Evolutionary conservation across 2,329 filamentous ascomycete species (phyloP).

Genomic region (Leptographium radiaticola): DNA sequence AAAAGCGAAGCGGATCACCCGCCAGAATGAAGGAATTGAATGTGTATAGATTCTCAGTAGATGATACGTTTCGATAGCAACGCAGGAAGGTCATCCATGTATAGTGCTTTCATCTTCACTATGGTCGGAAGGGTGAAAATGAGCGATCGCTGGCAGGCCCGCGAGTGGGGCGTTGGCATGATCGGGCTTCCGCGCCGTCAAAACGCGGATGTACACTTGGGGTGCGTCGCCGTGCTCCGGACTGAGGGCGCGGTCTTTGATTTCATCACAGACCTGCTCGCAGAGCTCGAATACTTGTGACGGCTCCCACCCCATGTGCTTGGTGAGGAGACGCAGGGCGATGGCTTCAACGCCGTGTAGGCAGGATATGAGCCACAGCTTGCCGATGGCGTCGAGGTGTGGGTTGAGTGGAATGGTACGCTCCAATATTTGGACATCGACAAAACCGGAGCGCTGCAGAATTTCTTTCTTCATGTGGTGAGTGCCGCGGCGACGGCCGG

Average conservation of each 20-base stretch:
- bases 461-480: slow-evolving; percentile 13
- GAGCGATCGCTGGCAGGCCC: too few species aligned
- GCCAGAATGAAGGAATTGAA: background rate
- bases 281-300: slow-evolving; percentile 33
- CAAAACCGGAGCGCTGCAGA: slow-evolving; percentile 29
- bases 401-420: slow-evolving; percentile 33
- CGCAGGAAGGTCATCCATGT: background rate
- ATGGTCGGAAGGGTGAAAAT: background rate
- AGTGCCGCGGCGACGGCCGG: slow-evolving; percentile 10
- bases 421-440: slow-evolving; percentile 26
- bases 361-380: slow-evolving; percentile 30
- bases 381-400: slow-evolving; percentile 27
- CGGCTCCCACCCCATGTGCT: slow-evolving; percentile 37
- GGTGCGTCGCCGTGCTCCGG: slow-evolving; percentile 28
- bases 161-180: slow-evolving; percentile 4
- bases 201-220: slow-evolving; percentile 32
- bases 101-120: slow-evolving; percentile 10
- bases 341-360: slow-evolving; percentile 28
- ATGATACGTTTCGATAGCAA: too few species aligned
- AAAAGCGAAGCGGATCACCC: background rate
- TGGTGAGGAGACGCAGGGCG: slow-evolving; percentile 36
- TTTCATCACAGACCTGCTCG: slow-evolving; percentile 31
- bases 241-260: slow-evolving; percentile 34
- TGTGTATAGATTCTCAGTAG: too few species aligned
- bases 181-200: slow-evolving; percentile 37